Percentiles rank a stretch among this genome's conserved stretches.
phyloP scores from a whole-genome alignment of 371 early-diverging fungal species.

The Capniomyces stellatus region DNA sequence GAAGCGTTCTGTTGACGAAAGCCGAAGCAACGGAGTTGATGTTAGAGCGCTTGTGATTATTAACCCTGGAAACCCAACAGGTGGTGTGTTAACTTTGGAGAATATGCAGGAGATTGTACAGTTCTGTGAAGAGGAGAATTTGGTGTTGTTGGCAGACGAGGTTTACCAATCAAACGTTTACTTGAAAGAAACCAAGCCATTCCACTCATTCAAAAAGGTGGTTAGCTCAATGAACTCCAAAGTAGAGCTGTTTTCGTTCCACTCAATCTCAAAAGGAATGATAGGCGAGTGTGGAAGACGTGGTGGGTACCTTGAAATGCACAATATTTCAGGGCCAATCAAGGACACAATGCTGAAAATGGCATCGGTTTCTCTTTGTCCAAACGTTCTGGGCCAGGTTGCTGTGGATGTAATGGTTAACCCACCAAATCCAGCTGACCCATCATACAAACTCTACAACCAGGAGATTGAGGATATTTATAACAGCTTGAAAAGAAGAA shows the following conservation, averaged over 20 bases:
- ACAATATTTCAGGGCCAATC: slow-evolving; percentile 53
- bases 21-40: slow-evolving; percentile 53
- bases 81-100: slow-evolving; percentile 60
- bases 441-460: slow-evolving; percentile 52
- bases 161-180: slow-evolving; percentile 95
- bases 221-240: slow-evolving; percentile 23
- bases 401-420: slow-evolving; percentile 88
- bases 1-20: slow-evolving; percentile 35
- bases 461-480: slow-evolving; percentile 56
- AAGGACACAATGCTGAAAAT: slow-evolving; percentile 80
- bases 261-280: slow-evolving; percentile 93
- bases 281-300: slow-evolving; percentile 96
- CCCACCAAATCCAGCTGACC: slow-evolving; percentile 68
- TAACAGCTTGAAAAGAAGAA: slow-evolving; percentile 61
- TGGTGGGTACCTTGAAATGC: slow-evolving; percentile 92
- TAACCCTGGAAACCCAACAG: slow-evolving; percentile 97
- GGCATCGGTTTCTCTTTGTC: slow-evolving; percentile 79
- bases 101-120: slow-evolving; percentile 74
- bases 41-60: slow-evolving; percentile 89
- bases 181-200: slow-evolving; percentile 55
- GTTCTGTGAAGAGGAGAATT: slow-evolving; percentile 63
- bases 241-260: slow-evolving; percentile 83
- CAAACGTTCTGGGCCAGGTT: slow-evolving; percentile 70
- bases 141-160: slow-evolving; percentile 89
- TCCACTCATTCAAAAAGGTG: slow-evolving; percentile 89